Base-by-base conservation (phyloP, 495 filamentous ascomycete genomes). In the Neurospora sp. region DNA sequence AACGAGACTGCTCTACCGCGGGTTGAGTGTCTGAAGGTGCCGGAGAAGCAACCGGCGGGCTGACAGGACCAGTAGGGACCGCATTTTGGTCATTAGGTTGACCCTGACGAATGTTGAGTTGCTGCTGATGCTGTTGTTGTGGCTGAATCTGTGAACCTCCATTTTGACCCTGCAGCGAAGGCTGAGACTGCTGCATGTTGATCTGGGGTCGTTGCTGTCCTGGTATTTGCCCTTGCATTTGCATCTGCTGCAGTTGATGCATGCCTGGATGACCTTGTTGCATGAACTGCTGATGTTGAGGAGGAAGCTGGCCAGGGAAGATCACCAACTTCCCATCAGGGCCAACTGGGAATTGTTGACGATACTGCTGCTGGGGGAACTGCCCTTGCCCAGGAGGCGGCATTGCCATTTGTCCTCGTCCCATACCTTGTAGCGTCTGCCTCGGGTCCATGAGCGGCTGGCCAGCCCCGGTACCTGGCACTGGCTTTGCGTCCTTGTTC, bases 311-410 rank as follows among this genome's bases (percentile, higher is more conserved):
- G n/a, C 74, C 71, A 18, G 77, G 72, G 5, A 71, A 71, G 4
- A 77, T 70, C 14, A 72, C 2, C 5, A 75, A 72, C n/a, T 73
- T 78, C 5, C 79, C 79, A 44, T 79, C 78, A 4, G 79, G 78
- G 12, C 79, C 78, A 4, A 79, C 37, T 41, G 75, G 71, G 10
- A 70, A 37, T 42, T 72, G 78, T 70, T 76, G 76, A 31, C 76
- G 75, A 37, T 75, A 76, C 35, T 76, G 76, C 35, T 76, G 76
- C 3, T 71, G 72, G n/a, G 41, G 76, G n/a, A 62, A 69, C 18
- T 76, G 77, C n/a, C 69, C 74, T 23, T 72, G 77, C 12, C 71
- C 73, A 1, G 72, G 73, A 12, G 72, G 12, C 14, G 73, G 75
- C 4, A 70, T n/a, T 2, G 70, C 16, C 7, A 39, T 54, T 41